Evolutionary conservation across 768 basidiomycete genomes (phyloP), one percentile per base, ranked within the genome.

Genomic region (Podaxis rugospora): DNA sequence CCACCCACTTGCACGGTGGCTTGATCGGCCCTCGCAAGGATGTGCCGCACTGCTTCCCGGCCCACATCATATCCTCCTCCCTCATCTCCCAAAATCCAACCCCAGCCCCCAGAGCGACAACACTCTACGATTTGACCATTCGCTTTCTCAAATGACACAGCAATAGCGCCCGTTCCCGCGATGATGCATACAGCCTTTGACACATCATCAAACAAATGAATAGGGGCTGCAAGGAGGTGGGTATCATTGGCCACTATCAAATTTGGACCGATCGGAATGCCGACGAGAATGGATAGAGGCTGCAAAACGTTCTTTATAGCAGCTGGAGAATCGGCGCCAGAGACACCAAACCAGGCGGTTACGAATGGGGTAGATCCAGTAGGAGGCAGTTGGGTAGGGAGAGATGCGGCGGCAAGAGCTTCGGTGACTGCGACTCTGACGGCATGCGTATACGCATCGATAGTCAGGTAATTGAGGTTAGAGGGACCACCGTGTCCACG

Each of bases 21-120:
- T 28, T 71, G 68, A 64, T 90, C 88, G 36, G 80, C 75, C 55
- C 84, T 82, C 5, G 76, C 63, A 51, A 90, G 74, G 52, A 93
- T 80, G 63, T 88, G 81, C 3, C 92, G 86, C 21, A 93, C 68
- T 0, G 91, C 81, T 68, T 90, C 89, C 39, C 89, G 79, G 5
- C 92, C 92, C 61, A 93, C 86, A 67, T 88, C 82, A 66, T 83
- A 93, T 10, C 92, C 92, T 21, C 90, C 86, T 10, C 92, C 92
- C 69, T 93, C 91, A 68, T 93, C 91, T 5, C 91, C 90, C 10
- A 92, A 76, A 18, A 92, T 85, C 89, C 90, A 92, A 0, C 91
- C 90, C 88, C 88, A 92, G 0, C 91, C 90, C 3, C 91, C 90
- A 32, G 83, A 79, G 5, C 91, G 80, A 1, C 85, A 89, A 44